Evolutionary conservation across 2,329 filamentous ascomycete genomes (phyloP).

Genomic region (Fusarium aywerte): DNA sequence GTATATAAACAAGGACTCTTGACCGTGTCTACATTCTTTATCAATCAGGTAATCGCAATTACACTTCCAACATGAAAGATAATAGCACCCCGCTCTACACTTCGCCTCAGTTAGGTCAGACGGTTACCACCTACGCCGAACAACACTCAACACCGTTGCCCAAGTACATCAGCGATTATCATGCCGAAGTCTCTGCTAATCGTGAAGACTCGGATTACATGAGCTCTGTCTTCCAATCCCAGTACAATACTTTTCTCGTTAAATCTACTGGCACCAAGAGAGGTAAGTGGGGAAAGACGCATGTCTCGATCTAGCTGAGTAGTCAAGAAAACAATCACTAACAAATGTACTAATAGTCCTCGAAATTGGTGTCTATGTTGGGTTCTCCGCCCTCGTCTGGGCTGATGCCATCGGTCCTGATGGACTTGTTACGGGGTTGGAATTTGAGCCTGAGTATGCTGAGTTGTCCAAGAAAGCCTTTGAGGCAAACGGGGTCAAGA

Average conservation of each 20-base stretch:
- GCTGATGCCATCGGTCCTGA: slow-evolving; percentile 57
- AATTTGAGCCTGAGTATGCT: slow-evolving; percentile 59
- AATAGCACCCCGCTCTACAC: slow-evolving; percentile 55
- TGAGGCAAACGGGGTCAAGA: slow-evolving; percentile 53
- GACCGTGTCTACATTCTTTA: not conserved
- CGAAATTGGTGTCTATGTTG: slow-evolving; percentile 61
- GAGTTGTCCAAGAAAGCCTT: slow-evolving; percentile 54
- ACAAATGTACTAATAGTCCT: slow-evolving; percentile 52
- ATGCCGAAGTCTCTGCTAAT: slow-evolving; percentile 47
- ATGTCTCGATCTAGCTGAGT: not conserved
- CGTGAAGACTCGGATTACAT: slow-evolving; percentile 51
- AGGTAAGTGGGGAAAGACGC: slow-evolving; percentile 42
- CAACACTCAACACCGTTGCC: slow-evolving; percentile 57
- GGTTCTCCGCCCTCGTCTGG: slow-evolving; percentile 62
- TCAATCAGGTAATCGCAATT: not conserved
- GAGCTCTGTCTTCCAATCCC: slow-evolving; percentile 57
- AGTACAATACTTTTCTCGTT: slow-evolving; percentile 56
- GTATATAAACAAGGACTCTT: slow-evolving; percentile 4
- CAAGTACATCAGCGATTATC: slow-evolving; percentile 55
- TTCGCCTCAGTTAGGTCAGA: slow-evolving; percentile 54
- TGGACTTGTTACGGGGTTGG: slow-evolving; percentile 58
- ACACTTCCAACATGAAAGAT: slow-evolving; percentile 52
- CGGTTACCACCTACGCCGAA: slow-evolving; percentile 57
- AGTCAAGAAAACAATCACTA: not conserved
- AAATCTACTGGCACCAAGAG: slow-evolving; percentile 55